Evolutionary conservation across 106 monocot species (phyloP), one percentile per base, ranked within the genome.

Genomic region (Allium fistulosum): DNA sequence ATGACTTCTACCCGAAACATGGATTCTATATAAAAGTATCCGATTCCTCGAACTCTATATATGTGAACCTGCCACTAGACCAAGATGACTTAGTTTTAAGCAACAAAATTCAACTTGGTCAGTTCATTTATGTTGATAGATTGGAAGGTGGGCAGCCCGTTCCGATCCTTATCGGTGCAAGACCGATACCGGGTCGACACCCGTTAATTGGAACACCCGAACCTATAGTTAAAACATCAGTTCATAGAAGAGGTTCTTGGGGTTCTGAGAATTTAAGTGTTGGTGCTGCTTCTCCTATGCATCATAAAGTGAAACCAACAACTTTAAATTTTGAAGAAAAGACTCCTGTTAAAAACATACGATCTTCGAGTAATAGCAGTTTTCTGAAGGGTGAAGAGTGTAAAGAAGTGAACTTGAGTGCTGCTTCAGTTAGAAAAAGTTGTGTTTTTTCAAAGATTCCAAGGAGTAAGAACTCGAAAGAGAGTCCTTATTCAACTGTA

Each of bases 21-120:
- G 97, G 97, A 4, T 99, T 99, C 81, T 93, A 93, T 72, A 71
- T 99, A 66, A 99, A 99, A 57, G 82, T 99, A 49, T 92, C 97
- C 7, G 97, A 99, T 49, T 88, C 88, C 11, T 87, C 97, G 17
- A 82, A 85, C 57, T 92, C 92, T 15, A 81, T 90, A 72, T 99
- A 93, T 65, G 86, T 67, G 65, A 83, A 70, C 69, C 75, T 99
- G 4, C 92, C 97, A 4, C 48, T 75, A 11, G 81, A 84, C 59
- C 92, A 99, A 68, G 87, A 80, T 56, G 92, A 99, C 26, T 87
- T 93, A 12, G 87, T 99, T 26, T 79, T 99, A 18, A 82, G 81
- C 82, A 90, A 99, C 90, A 87, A 85, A 76, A 75, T 99, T 57
- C 92, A 99, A 58, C 75, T 99, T 0, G 99, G 99, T 10, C 99